Conservation (phyloP, 2,329 filamentous ascomycete species). For the Sclerotiophoma versabilis region DNA sequence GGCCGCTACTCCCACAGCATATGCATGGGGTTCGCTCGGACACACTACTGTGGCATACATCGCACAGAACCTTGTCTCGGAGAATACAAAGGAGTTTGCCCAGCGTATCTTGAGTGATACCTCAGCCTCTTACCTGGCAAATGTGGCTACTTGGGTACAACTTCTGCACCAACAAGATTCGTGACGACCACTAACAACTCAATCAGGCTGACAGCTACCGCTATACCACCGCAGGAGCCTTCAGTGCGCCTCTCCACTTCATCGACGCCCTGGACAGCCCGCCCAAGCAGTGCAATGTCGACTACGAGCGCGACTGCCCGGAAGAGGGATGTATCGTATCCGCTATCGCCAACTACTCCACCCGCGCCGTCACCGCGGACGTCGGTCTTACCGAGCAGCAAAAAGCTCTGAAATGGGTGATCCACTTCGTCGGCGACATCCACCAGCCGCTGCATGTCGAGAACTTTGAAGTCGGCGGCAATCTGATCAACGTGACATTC, state of each 20-base stretch:
- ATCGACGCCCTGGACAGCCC: slow-evolving; percentile 61
- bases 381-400: slow-evolving; percentile 46
- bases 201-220: slow-evolving; percentile 58
- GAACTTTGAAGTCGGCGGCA: slow-evolving; percentile 53
- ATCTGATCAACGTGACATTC: slow-evolving; percentile 55
- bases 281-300: slow-evolving; percentile 56
- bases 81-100: slow-evolving; percentile 54
- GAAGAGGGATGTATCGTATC: slow-evolving; percentile 59
- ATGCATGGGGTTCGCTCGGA: slow-evolving; percentile 61
- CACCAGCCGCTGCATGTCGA: slow-evolving; percentile 73
- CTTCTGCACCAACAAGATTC: neutral
- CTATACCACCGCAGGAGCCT: slow-evolving; percentile 56
- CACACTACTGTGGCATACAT: slow-evolving; percentile 64
- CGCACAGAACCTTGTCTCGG: slow-evolving; percentile 57
- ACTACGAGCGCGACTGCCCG: slow-evolving; percentile 60
- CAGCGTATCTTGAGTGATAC: slow-evolving; percentile 53
- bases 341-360: slow-evolving; percentile 60
- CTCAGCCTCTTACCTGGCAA: slow-evolving; percentile 57
- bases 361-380: slow-evolving; percentile 43
- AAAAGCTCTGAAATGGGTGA: slow-evolving; percentile 58
- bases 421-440: slow-evolving; percentile 72
- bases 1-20: slow-evolving; percentile 29
- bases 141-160: slow-evolving; percentile 58
- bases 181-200: neutral
- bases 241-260: slow-evolving; percentile 58